These are phyloP conservation scores for Aegilops tauschii DNA, from an alignment of 176 grass and related monocot genomes.

Conservation along the genomic window DNA sequence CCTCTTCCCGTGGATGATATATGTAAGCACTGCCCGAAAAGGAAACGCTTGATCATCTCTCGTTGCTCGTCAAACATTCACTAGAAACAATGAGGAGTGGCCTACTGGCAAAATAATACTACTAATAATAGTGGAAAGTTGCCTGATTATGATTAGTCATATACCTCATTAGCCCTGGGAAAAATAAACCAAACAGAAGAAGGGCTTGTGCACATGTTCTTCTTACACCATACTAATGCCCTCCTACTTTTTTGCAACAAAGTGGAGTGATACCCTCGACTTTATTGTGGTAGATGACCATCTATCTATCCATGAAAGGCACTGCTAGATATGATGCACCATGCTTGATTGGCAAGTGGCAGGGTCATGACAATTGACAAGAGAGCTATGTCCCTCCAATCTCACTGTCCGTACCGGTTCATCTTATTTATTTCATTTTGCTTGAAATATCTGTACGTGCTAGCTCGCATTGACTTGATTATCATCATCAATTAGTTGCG, in stretches of 20 bases:
- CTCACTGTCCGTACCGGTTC: background rate
- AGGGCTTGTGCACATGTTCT: background rate
- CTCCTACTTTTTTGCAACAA: conserved; percentile 8
- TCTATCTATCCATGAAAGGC: conserved; percentile 36
- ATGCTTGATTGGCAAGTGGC: background rate
- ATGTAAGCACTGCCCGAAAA: background rate
- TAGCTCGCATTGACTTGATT: background rate
- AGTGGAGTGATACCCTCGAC: conserved; percentile 30
- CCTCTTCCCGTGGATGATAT: too few relatives aligned
- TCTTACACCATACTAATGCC: conserved; percentile 5
- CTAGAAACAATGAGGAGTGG: background rate
- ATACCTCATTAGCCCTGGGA: background rate
- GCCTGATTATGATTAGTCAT: too few relatives aligned
- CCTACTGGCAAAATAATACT: too few relatives aligned
- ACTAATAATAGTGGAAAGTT: too few relatives aligned
- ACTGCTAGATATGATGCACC: background rate
- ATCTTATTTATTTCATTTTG: too few relatives aligned
- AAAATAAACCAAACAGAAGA: background rate
- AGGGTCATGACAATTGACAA: conserved; percentile 24
- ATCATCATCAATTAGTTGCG: too few relatives aligned
- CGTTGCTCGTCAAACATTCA: background rate
- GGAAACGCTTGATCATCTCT: background rate
- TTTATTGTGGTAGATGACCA: conserved; percentile 18
- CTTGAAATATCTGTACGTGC: background rate
- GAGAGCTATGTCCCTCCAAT: background rate